phyloP scores from a whole-genome alignment of 768 basidiomycete genomes.

The Agaricus subrufescens region DNA sequence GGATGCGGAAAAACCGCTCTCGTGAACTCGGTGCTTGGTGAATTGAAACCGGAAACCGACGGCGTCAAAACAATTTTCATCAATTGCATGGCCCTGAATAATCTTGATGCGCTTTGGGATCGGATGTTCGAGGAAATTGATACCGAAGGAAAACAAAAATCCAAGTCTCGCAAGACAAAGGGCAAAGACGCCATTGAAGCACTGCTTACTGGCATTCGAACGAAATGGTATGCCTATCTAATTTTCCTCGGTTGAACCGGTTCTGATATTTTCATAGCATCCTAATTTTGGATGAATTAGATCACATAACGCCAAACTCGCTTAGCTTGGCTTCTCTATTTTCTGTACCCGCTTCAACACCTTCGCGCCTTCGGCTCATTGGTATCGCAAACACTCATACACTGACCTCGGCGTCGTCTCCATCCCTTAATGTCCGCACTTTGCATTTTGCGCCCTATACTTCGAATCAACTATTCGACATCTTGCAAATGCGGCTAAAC shows the following conservation, averaged over 20 bases:
- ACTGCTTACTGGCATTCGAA: constrained; percentile 34
- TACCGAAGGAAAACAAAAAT: constrained; percentile 29
- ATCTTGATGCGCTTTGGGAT: constrained; percentile 68
- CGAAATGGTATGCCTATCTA: constrained; percentile 46
- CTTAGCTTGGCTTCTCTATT: constrained; percentile 62
- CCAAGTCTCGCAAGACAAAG: constrained; percentile 34
- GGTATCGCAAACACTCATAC: too few species aligned
- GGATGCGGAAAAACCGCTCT: constrained; percentile 92
- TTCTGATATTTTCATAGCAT: constrained; percentile 40
- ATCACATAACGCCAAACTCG: constrained; percentile 66
- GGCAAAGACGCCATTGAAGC: constrained; percentile 44
- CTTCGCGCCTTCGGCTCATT: constrained; percentile 52
- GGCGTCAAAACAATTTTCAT: constrained; percentile 50
- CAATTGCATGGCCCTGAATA: constrained; percentile 79
- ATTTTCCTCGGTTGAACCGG: background rate
- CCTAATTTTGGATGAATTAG: constrained; percentile 82
- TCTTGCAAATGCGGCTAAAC: constrained; percentile 61
- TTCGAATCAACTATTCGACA: constrained; percentile 61
- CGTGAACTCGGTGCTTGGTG: constrained; percentile 58
- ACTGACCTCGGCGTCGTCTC: constrained; percentile 19
- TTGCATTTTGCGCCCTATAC: constrained; percentile 82
- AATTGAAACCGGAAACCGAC: constrained; percentile 28
- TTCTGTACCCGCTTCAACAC: constrained; percentile 52
- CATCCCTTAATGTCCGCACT: constrained; percentile 46
- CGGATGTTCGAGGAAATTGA: constrained; percentile 55